These are phyloP conservation scores for Poronia punctata DNA, from an alignment of 495 filamentous ascomycete species.

Conservation along the genomic window DNA sequence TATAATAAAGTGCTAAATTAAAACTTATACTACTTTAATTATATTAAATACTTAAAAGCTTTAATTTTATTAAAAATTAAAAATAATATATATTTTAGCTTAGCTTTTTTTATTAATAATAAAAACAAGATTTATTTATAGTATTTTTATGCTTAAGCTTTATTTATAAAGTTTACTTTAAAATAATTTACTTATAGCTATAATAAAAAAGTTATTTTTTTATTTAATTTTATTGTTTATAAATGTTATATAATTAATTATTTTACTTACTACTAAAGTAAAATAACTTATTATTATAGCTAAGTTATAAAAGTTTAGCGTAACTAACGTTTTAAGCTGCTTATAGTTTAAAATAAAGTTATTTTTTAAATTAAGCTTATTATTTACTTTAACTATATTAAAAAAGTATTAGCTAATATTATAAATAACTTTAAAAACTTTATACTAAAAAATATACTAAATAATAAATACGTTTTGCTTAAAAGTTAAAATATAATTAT, in stretches of 20 bases:
- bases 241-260: background rate
- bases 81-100: background rate
- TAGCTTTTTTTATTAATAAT: background rate
- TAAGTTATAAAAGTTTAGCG: background rate
- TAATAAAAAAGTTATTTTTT: background rate
- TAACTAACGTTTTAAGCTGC: background rate
- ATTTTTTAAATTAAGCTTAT: background rate
- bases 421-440: background rate
- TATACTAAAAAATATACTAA: background rate
- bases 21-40: conserved; percentile 4
- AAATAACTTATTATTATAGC: background rate
- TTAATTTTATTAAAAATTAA: background rate
- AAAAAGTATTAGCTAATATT: too few species aligned
- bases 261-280: background rate
- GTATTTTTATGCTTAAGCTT: background rate
- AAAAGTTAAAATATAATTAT: background rate
- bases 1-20: background rate
- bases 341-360: background rate
- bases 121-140: background rate
- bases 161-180: background rate
- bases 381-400: background rate
- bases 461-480: background rate
- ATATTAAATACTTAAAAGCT: background rate
- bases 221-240: background rate
- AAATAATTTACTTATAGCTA: background rate